These are phyloP conservation scores for Phyllosticta ampelicida DNA, from an alignment of 2,329 filamentous ascomycete genomes.

Conservation along the genomic window DNA sequence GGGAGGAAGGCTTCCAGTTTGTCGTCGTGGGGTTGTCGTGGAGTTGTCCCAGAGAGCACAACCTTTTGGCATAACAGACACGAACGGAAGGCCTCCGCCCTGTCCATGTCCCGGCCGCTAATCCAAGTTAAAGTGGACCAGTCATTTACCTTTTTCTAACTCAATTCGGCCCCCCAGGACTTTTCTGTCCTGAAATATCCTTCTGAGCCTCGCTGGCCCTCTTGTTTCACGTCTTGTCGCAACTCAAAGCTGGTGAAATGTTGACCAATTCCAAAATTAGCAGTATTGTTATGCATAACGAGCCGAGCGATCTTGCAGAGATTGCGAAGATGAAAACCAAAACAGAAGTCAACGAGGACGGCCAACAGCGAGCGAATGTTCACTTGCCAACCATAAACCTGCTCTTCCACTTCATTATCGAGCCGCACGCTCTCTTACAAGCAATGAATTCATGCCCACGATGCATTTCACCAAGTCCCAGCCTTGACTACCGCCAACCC, in stretches of 20 bases:
- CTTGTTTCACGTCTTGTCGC: not conserved
- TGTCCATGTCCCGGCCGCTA: not conserved
- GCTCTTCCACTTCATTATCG: not conserved
- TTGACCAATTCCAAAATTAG: not conserved
- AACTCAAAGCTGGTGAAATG: not conserved
- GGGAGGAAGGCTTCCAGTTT: not conserved
- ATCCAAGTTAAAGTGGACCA: not conserved
- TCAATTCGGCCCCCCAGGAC: not conserved
- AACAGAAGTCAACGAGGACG: not conserved
- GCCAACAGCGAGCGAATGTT: not conserved
- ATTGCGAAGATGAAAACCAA: not conserved
- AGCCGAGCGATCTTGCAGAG: not conserved
- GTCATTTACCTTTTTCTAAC: not conserved
- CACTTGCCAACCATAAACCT: not conserved
- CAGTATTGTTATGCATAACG: not conserved
- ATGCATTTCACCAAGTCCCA: constrained; percentile 86
- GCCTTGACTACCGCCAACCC: constrained; percentile 76
- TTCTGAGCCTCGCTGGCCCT: not conserved
- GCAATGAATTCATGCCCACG: constrained; percentile 76
- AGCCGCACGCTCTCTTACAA: constrained; percentile 22
- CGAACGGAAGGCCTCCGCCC: not conserved
- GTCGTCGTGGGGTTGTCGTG: not conserved
- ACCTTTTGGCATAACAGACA: not conserved
- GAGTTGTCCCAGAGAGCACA: not conserved
- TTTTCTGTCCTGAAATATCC: not conserved